Evolutionary conservation across 2,329 filamentous ascomycete species (phyloP).

Genomic region (Cordyceps militaris): DNA sequence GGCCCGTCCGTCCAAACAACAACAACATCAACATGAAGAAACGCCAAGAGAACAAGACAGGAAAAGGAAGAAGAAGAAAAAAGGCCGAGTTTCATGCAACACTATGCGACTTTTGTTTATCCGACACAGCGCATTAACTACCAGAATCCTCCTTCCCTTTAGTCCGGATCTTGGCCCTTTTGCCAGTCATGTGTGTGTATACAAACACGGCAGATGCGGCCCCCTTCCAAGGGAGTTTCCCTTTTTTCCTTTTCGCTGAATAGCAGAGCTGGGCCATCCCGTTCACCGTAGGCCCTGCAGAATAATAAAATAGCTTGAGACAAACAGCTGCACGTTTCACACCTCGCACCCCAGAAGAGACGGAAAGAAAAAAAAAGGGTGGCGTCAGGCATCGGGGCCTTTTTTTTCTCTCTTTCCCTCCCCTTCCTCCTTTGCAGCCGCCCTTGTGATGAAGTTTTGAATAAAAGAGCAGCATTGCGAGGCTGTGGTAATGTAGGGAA

Average conservation of each 20-base stretch:
- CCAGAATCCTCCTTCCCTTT: not conserved
- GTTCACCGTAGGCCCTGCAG: not conserved
- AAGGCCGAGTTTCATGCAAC: not conserved
- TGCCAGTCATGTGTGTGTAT: not conserved
- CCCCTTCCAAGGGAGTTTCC: not conserved
- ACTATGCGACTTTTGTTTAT: not conserved
- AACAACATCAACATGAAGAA: not conserved
- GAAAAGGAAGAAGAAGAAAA: not conserved
- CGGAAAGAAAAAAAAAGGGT: too few species aligned
- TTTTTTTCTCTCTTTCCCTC: not conserved
- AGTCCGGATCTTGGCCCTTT: not conserved
- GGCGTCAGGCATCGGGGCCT: not conserved
- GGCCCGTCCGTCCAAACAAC: not conserved
- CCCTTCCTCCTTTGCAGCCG: not conserved
- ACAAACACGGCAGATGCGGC: not conserved
- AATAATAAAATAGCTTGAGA: not conserved
- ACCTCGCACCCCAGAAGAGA: not conserved
- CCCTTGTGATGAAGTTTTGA: not conserved
- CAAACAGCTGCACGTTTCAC: conserved; percentile 4
- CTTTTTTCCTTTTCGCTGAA: not conserved
- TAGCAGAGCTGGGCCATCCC: not conserved
- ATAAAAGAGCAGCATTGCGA: too few species aligned
- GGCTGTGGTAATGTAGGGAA: not conserved
- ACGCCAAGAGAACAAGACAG: not conserved
- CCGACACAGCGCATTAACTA: not conserved